Percentiles rank a stretch among this genome's conserved stretches.
phyloP scores from a whole-genome alignment of 345 rosid species.

The Hibiscus syriacus region DNA sequence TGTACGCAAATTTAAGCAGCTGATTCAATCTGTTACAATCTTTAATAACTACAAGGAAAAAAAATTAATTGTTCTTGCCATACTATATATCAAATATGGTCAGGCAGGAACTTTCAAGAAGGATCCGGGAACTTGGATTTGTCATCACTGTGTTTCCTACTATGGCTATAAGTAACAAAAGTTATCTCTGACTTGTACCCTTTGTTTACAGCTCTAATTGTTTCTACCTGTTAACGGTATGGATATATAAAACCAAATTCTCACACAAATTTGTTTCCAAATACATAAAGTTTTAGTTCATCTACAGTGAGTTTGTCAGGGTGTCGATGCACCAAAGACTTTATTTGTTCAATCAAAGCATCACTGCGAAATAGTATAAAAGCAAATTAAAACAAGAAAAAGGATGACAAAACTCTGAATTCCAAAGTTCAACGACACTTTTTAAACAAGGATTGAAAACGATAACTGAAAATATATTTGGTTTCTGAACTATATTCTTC shows the following conservation, averaged over 20 bases:
- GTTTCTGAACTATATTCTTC: background rate
- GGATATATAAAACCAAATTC: background rate
- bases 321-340: conserved; percentile 63
- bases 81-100: background rate
- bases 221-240: conserved; percentile 42
- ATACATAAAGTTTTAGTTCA: background rate
- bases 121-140: conserved; percentile 75
- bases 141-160: conserved; percentile 36
- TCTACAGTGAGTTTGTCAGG: conserved; percentile 65
- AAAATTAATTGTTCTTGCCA: background rate
- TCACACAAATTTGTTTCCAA: background rate
- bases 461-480: background rate
- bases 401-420: background rate
- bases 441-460: background rate
- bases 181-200: conserved; percentile 65
- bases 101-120: conserved; percentile 58
- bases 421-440: background rate
- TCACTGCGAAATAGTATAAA: conserved; percentile 29
- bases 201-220: conserved; percentile 48
- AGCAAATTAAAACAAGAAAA: background rate
- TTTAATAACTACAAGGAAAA: background rate
- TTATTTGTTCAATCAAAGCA: conserved; percentile 58
- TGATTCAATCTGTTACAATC: background rate
- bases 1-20: background rate
- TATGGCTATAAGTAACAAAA: conserved; percentile 58